Percentiles rank a stretch among this genome's conserved stretches.
Evolutionary conservation across 768 basidiomycete species (phyloP).

Genomic region (Daedaleopsis sinensis): DNA sequence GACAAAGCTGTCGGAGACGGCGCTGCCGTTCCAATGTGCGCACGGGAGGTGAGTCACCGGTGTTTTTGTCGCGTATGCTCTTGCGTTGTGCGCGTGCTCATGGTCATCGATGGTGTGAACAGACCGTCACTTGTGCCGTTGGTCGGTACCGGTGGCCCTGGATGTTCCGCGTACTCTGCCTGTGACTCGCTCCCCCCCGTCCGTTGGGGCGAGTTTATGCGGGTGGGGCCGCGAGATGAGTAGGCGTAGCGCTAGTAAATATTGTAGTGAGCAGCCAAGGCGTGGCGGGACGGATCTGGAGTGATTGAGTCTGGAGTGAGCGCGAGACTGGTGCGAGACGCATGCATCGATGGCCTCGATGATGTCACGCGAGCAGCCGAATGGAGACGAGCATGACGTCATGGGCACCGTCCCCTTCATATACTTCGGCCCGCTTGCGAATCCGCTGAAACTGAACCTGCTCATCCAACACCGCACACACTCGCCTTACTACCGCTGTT

Average conservation of each 20-base stretch:
- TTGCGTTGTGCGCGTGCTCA: not conserved
- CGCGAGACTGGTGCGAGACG: slow-evolving; percentile 28
- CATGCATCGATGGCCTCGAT: slow-evolving; percentile 17
- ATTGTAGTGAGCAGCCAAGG: not conserved
- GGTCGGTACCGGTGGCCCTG: slow-evolving; percentile 8
- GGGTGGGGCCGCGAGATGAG: not conserved
- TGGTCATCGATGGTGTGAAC: not conserved
- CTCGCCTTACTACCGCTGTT: slow-evolving; percentile 7
- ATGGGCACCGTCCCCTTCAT: slow-evolving; percentile 11
- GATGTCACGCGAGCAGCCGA: slow-evolving; percentile 22
- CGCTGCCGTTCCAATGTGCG: slow-evolving; percentile 94
- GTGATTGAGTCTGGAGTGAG: not conserved
- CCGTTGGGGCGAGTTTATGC: slow-evolving; percentile 10
- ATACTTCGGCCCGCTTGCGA: slow-evolving; percentile 18
- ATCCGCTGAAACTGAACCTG: not conserved
- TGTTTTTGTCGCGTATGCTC: not conserved
- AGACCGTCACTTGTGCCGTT: slow-evolving; percentile 28
- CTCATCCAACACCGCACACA: slow-evolving; percentile 20
- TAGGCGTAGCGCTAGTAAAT: not conserved
- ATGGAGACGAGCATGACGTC: slow-evolving; percentile 19
- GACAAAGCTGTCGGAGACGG: slow-evolving; percentile 64
- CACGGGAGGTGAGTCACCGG: slow-evolving; percentile 72
- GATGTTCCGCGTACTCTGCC: too few relatives aligned
- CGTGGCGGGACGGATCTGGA: slow-evolving; percentile 10
- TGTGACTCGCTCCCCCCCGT: not conserved